Evolutionary conservation across 768 basidiomycete genomes (phyloP).

Genomic region (Pleurotus djamor): DNA sequence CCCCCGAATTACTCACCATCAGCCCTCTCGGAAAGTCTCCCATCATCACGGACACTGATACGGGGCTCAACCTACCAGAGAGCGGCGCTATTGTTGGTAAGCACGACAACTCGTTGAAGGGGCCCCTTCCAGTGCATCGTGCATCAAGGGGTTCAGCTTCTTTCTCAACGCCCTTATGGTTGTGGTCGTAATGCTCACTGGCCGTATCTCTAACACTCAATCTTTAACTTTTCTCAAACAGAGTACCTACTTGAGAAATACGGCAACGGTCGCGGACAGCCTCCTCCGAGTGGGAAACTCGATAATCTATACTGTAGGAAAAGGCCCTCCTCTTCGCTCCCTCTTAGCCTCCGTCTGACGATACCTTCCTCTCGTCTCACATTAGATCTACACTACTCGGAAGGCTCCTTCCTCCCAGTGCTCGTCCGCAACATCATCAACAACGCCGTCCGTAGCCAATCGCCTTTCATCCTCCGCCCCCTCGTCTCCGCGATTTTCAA

Average conservation of each 20-base stretch:
- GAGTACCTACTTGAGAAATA: conserved; percentile 42
- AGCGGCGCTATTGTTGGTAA: conserved; percentile 42
- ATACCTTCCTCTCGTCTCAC: too few species aligned
- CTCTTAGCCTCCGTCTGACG: not conserved
- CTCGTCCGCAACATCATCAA: conserved; percentile 33
- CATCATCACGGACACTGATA: conserved; percentile 38
- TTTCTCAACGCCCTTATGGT: too few species aligned
- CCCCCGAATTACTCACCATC: conserved; percentile 30
- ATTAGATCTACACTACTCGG: conserved; percentile 36
- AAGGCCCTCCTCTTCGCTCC: not conserved
- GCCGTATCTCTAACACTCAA: not conserved
- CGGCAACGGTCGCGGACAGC: conserved; percentile 26
- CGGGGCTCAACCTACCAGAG: conserved; percentile 31
- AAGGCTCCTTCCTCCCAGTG: conserved; percentile 39
- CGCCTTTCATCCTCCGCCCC: conserved; percentile 34
- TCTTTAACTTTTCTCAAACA: conserved; percentile 8
- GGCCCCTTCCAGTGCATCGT: not conserved
- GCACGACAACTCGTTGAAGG: not conserved
- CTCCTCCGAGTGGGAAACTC: conserved; percentile 24
- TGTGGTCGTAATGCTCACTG: too few species aligned
- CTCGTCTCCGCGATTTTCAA: conserved; percentile 24
- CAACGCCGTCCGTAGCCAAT: conserved; percentile 21
- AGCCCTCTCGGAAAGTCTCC: conserved; percentile 47
- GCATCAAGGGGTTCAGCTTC: conserved; percentile 7
- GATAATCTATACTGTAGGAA: conserved; percentile 34